These are phyloP conservation scores for Paecilomyces dactylethromorphus DNA, from an alignment of 2,329 filamentous ascomycete species.

Conservation along the genomic window DNA sequence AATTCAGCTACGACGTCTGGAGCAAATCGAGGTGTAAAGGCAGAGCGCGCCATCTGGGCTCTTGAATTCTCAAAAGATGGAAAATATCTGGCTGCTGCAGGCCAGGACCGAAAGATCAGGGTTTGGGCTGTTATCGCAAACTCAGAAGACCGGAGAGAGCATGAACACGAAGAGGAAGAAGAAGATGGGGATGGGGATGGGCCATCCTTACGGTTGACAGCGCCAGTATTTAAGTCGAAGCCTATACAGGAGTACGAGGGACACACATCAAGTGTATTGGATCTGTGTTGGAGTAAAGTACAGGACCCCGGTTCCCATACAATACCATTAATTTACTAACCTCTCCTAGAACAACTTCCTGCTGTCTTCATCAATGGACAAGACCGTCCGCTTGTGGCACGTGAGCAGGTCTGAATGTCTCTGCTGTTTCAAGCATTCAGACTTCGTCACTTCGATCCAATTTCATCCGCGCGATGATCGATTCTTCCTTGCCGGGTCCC, in stretches of 20 bases:
- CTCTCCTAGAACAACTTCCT: constrained; percentile 73
- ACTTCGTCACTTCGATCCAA: constrained; percentile 89
- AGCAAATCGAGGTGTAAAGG: constrained; percentile 17
- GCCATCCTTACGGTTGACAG: constrained; percentile 61
- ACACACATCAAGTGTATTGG: constrained; percentile 78
- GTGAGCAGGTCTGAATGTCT: constrained; percentile 77
- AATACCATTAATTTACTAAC: constrained; percentile 2
- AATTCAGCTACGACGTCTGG: constrained; percentile 16
- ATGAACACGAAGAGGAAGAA: constrained; percentile 64
- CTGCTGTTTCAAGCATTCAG: constrained; percentile 88
- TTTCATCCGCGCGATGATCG: constrained; percentile 94
- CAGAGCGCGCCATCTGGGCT: constrained; percentile 74
- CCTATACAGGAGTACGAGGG: constrained; percentile 74
- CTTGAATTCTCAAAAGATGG: constrained; percentile 91
- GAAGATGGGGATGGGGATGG: constrained; percentile 44
- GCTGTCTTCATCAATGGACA: constrained; percentile 94
- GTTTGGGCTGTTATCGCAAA: constrained; percentile 86
- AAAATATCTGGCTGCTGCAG: constrained; percentile 83
- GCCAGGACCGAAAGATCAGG: constrained; percentile 76
- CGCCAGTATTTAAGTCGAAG: constrained; percentile 79
- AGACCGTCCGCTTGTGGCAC: constrained; percentile 93
- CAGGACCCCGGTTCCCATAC: constrained; percentile 4
- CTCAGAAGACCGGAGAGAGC: constrained; percentile 66
- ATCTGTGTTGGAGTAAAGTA: constrained; percentile 92
- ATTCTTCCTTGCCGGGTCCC: constrained; percentile 89